These are phyloP conservation scores for Alternaria metachromatica DNA, from an alignment of 2,329 filamentous ascomycete genomes.

Conservation along the genomic window DNA sequence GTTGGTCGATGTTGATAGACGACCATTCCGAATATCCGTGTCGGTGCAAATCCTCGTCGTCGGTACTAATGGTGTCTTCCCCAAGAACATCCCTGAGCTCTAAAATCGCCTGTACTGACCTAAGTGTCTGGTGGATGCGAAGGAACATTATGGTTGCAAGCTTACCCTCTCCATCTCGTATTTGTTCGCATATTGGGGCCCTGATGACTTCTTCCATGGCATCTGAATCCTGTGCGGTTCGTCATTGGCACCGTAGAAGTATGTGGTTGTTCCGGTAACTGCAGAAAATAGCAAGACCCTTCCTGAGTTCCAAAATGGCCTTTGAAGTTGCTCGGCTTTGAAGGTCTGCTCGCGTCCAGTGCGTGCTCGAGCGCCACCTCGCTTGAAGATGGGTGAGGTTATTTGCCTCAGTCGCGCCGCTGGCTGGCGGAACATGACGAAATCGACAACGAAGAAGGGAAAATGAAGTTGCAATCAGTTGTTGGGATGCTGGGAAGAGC, in stretches of 20 bases:
- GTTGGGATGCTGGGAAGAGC: slow-evolving; percentile 20
- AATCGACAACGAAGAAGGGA: slow-evolving; percentile 11
- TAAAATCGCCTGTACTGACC: slow-evolving; percentile 56
- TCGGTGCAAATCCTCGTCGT: slow-evolving; percentile 67
- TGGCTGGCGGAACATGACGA: slow-evolving; percentile 45
- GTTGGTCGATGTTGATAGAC: slow-evolving; percentile 67
- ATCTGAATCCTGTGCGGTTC: slow-evolving; percentile 39
- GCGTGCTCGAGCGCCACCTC: slow-evolving; percentile 33
- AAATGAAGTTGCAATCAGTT: slow-evolving; percentile 15
- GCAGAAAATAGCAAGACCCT: slow-evolving; percentile 57
- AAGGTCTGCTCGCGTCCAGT: slow-evolving; percentile 33
- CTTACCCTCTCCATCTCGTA: slow-evolving; percentile 59
- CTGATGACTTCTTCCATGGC: slow-evolving; percentile 32
- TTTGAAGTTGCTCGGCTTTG: slow-evolving; percentile 25
- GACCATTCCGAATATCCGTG: slow-evolving; percentile 77
- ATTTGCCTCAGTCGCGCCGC: slow-evolving; percentile 36
- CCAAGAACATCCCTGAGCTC: slow-evolving; percentile 62
- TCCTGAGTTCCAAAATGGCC: slow-evolving; percentile 56
- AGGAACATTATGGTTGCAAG: not conserved
- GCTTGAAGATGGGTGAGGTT: slow-evolving; percentile 38
- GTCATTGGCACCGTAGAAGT: slow-evolving; percentile 57
- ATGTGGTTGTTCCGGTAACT: slow-evolving; percentile 60
- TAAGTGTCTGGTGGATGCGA: slow-evolving; percentile 9
- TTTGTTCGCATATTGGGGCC: slow-evolving; percentile 57
- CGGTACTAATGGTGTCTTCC: slow-evolving; percentile 66